Evolutionary conservation across 352 stramenopile species (phyloP).

Genomic region (Aphanomyces astaci): DNA sequence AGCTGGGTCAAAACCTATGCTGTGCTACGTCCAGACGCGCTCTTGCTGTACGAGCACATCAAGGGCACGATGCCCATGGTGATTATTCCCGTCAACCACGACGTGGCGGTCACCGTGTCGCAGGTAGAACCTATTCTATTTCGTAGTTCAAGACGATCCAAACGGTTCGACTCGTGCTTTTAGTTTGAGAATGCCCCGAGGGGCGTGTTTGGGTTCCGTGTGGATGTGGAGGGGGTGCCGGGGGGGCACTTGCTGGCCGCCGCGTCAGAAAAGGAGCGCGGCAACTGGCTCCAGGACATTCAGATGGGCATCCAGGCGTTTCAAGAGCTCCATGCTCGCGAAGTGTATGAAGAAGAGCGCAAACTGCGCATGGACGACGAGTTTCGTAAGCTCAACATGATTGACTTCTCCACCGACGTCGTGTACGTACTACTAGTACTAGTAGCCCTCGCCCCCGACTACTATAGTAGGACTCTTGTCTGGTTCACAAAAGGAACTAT

Average conservation of each 20-base stretch:
- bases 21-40: conserved; percentile 52
- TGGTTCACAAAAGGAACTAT: no score
- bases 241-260: conserved; percentile 52
- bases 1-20: conserved; percentile 65
- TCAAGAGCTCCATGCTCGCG: conserved; percentile 31
- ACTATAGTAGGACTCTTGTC: no score
- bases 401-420: conserved; percentile 27
- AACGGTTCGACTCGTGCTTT: not conserved
- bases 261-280: conserved; percentile 53
- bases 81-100: conserved; percentile 67
- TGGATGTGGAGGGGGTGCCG: conserved; percentile 52
- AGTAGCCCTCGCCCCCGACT: no score
- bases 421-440: no score
- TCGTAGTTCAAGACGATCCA: no score
- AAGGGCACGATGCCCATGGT: conserved; percentile 52
- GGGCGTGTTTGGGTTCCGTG: conserved; percentile 48
- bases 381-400: conserved; percentile 73
- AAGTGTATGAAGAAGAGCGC: conserved; percentile 50
- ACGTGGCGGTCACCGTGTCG: conserved; percentile 37
- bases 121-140: conserved; percentile 7
- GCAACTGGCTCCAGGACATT: conserved; percentile 71
- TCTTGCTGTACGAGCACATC: conserved; percentile 61
- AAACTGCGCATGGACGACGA: conserved; percentile 41
- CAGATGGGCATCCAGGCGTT: conserved; percentile 54
- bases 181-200: conserved; percentile 43